Conservation (phyloP, 2,329 filamentous ascomycete genomes). For the Dothistroma septosporum region DNA sequence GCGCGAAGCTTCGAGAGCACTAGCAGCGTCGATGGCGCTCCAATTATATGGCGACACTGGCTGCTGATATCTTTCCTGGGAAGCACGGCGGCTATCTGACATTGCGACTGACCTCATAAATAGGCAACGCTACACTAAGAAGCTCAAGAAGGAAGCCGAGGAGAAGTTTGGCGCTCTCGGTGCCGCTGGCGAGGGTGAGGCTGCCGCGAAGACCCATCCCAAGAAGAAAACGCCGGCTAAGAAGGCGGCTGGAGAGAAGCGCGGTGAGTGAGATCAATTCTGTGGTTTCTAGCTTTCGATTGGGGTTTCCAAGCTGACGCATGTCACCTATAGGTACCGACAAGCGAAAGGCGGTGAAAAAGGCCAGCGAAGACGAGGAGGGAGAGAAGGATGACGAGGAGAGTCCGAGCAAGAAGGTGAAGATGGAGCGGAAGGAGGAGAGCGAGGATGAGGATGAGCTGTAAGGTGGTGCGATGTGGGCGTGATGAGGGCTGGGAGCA, state of each 20-base stretch:
- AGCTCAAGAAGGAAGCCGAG: constrained; percentile 8
- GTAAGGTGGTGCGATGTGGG: background rate
- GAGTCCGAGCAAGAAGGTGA: constrained; percentile 8
- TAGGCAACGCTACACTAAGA: constrained; percentile 9
- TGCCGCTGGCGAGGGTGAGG: constrained; percentile 1
- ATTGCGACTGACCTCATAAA: background rate
- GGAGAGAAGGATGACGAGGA: constrained; percentile 1
- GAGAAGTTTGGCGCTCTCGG: background rate
- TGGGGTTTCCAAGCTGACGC: too few relatives aligned
- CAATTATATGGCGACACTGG: too few relatives aligned
- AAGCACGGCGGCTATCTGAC: background rate
- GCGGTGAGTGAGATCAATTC: background rate
- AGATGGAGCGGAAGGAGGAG: constrained; percentile 2
- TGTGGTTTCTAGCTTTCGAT: too few relatives aligned
- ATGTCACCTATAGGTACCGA: background rate
- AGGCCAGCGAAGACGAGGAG: background rate
- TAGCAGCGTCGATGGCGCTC: too few relatives aligned
- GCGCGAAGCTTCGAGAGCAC: too few relatives aligned
- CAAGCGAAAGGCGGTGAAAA: constrained; percentile 6
- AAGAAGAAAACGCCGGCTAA: background rate
- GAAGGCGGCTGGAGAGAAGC: constrained; percentile 7
- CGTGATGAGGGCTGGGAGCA: too few relatives aligned
- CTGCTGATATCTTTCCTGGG: too few relatives aligned
- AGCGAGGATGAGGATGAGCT: background rate
- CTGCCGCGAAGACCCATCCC: background rate